Conservation (phyloP, 345 rosid species). For the Schrenkiella parvula region DNA sequence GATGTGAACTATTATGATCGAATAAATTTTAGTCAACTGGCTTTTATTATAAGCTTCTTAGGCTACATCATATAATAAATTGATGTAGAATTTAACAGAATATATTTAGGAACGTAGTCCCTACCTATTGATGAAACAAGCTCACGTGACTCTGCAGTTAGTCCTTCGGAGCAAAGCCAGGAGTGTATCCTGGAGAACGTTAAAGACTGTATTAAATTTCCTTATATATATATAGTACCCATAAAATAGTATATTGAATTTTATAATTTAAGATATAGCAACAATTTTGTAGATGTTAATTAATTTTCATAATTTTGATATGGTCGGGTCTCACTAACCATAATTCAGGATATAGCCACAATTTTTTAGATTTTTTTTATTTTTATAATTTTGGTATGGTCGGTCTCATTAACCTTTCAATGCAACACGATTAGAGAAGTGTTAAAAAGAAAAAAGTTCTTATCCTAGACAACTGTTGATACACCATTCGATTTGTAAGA, state of each 20-base stretch:
- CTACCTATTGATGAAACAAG: conserved; percentile 1
- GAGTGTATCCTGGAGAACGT: conserved; percentile 23
- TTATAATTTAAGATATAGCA: no score
- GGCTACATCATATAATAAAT: background rate
- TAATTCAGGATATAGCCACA: no score
- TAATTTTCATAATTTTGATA: no score
- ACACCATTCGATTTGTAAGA: background rate
- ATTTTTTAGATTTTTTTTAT: no score
- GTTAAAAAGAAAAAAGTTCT: no score
- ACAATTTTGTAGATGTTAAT: no score
- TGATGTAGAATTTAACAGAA: background rate
- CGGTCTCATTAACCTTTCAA: no score
- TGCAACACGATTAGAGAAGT: no score
- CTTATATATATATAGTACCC: no score
- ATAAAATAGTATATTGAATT: no score
- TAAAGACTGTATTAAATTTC: background rate
- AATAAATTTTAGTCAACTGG: conserved; percentile 12
- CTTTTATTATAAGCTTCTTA: background rate
- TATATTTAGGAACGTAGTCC: background rate
- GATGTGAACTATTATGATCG: conserved; percentile 7
- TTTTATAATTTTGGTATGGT: no score
- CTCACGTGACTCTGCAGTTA: conserved; percentile 27
- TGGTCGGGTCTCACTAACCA: no score
- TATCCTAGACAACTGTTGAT: background rate
- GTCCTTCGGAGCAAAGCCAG: conserved; percentile 26